These are phyloP conservation scores for Mycena alexandri DNA, from an alignment of 768 basidiomycete genomes.

Conservation along the genomic window DNA sequence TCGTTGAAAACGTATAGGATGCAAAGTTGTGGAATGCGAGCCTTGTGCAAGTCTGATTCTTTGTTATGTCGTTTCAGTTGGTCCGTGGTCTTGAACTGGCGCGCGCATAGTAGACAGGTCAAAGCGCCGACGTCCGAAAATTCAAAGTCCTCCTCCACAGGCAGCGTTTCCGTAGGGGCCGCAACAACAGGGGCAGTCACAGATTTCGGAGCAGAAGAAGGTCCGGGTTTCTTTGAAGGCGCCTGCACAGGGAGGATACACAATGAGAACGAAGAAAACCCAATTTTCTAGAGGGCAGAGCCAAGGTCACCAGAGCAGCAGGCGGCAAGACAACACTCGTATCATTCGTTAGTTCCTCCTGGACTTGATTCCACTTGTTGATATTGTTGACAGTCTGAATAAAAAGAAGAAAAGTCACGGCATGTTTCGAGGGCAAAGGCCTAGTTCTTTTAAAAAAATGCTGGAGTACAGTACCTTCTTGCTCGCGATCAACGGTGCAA, in stretches of 20 bases:
- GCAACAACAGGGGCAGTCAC: constrained; percentile 26
- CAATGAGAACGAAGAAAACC: constrained; percentile 44
- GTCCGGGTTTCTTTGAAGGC: constrained; percentile 39
- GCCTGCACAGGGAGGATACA: constrained; percentile 45
- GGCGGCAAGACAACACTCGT: constrained; percentile 42
- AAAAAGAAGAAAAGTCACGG: background rate
- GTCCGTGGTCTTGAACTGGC: constrained; percentile 92
- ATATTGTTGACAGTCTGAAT: constrained; percentile 89
- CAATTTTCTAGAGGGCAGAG: constrained; percentile 40
- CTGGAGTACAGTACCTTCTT: constrained; percentile 72
- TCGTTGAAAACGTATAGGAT: constrained; percentile 37
- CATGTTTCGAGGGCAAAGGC: constrained; percentile 4
- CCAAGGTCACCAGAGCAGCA: constrained; percentile 52
- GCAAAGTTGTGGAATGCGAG: constrained; percentile 60
- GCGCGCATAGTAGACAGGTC: constrained; percentile 91
- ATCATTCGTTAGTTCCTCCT: constrained; percentile 81
- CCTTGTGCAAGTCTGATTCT: constrained; percentile 97
- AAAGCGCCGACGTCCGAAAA: constrained; percentile 82
- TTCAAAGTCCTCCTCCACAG: constrained; percentile 77
- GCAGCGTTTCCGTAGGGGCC: constrained; percentile 45
- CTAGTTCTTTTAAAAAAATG: background rate
- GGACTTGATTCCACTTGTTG: constrained; percentile 96
- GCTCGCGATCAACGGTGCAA: constrained; percentile 86
- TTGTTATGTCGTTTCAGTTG: constrained; percentile 91
- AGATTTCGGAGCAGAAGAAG: constrained; percentile 37